Evolutionary conservation across 2,329 filamentous ascomycete genomes (phyloP).

Genomic region (Helotiales sp.): DNA sequence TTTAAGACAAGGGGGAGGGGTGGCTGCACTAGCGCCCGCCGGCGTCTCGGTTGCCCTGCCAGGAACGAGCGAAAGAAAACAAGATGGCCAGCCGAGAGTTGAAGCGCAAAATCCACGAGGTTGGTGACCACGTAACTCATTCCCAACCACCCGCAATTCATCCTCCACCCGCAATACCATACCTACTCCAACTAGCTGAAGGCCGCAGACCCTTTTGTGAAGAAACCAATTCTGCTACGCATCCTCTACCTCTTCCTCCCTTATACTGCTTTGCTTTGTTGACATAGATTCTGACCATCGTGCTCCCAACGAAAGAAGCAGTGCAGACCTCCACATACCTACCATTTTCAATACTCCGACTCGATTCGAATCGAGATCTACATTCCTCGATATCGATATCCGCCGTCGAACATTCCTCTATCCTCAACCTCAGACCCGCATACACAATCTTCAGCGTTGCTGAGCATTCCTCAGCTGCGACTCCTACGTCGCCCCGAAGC

Average conservation of each 20-base stretch:
- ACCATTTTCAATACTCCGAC: not conserved
- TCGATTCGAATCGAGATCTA: constrained; percentile 1
- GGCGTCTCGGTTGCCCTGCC: not conserved
- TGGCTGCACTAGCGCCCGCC: not conserved
- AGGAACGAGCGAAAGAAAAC: not conserved
- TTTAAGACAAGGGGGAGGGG: not conserved
- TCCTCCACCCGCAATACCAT: not conserved
- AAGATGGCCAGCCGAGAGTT: not conserved
- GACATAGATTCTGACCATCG: constrained; percentile 12
- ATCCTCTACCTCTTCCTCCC: constrained; percentile 9
- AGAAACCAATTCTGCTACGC: constrained; percentile 14
- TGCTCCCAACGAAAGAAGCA: constrained; percentile 4
- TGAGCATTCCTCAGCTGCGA: constrained; percentile 42
- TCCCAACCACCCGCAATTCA: constrained; percentile 8
- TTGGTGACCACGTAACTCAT: constrained; percentile 10
- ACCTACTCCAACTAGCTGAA: constrained; percentile 5
- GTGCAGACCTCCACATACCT: not conserved
- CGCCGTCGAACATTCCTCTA: constrained; percentile 31
- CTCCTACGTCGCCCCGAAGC: constrained; percentile 41
- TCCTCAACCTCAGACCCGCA: constrained; percentile 21
- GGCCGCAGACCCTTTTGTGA: constrained; percentile 5
- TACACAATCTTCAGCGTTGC: constrained; percentile 32
- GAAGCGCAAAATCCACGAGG: not conserved
- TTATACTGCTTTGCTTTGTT: constrained; percentile 14
- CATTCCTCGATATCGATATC: constrained; percentile 10